Conservation (phyloP, 495 filamentous ascomycete species). For the Hypoxylon lenormandii region DNA sequence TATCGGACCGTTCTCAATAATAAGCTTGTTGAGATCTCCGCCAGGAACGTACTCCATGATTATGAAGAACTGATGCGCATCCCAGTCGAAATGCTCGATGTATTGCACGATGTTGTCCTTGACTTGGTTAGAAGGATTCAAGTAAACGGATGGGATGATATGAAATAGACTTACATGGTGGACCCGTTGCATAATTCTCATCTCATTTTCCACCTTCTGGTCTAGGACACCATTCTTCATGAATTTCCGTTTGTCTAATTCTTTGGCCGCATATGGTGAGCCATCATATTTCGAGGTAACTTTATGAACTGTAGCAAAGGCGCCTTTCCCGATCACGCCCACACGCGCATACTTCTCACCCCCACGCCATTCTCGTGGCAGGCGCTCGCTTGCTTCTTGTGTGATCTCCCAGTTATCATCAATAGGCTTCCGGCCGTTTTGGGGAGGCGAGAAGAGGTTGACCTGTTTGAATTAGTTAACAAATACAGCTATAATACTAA, state of each 20-base stretch:
- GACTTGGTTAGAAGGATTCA: slow-evolving; percentile 35
- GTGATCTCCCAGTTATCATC: slow-evolving; percentile 19
- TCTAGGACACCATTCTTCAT: slow-evolving; percentile 87
- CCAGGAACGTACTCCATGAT: slow-evolving; percentile 93
- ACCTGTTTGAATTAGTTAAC: slow-evolving; percentile 46
- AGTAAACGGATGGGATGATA: not conserved
- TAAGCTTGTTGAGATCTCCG: slow-evolving; percentile 83
- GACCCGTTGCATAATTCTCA: slow-evolving; percentile 88
- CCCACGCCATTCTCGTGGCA: slow-evolving; percentile 76
- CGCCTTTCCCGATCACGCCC: slow-evolving; percentile 84
- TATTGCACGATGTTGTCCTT: slow-evolving; percentile 92
- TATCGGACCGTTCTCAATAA: slow-evolving; percentile 70
- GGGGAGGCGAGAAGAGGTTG: slow-evolving; percentile 44
- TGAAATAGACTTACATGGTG: slow-evolving; percentile 73
- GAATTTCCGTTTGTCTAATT: slow-evolving; percentile 87
- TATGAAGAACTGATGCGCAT: slow-evolving; percentile 81
- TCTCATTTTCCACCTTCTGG: slow-evolving; percentile 90
- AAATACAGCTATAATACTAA: not conserved
- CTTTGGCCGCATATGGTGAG: slow-evolving; percentile 84
- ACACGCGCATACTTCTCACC: slow-evolving; percentile 84
- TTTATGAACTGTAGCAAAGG: slow-evolving; percentile 92
- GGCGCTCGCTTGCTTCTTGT: slow-evolving; percentile 33
- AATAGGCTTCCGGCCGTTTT: not conserved
- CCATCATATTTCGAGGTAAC: slow-evolving; percentile 83
- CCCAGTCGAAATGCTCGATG: slow-evolving; percentile 82